Evolutionary conservation across 2,329 filamentous ascomycete species (phyloP), one percentile per base, ranked within the genome.

Genomic region (Fusarium coffeatum): DNA sequence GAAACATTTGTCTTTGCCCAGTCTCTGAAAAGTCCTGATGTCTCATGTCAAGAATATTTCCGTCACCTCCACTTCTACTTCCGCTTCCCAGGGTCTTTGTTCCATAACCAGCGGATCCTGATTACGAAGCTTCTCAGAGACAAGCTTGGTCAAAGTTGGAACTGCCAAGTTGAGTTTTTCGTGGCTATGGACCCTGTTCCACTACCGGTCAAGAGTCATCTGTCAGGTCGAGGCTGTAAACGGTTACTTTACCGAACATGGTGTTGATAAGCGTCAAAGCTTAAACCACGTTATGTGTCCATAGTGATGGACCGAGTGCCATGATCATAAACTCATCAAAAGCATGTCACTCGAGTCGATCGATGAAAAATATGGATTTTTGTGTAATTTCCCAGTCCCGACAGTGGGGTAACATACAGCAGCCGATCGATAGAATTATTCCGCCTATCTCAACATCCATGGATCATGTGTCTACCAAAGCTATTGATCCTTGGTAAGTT

Each of bases 331-430:
- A 37, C 32, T 37, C 34, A 37, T 37, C 34, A 37, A 37, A n/a
- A 25, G 32, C 23, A 40, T 28, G 49, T 50, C 16, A 50, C 47
- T 34, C 16, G 9, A n/a, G 23, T 60, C 32, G 27, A 37, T 60
- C 7, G 15, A 28, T 54, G 50, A 47, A 47, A 47, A 27, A 45
- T 11, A 40, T 27, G 49, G 30, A 23, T 28, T 53, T 20, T 42
- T 27, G 23, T 22, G 49, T 53, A 59, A 55, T 30, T 47, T 55
- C 41, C 49, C 40, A 47, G 10, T 55, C 45, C 53, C 23, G 50
- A 25, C 25, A 32, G 57, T 59, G 45, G 54, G 37, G 45, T 42
- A 30, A 20, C 25, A 9, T 37, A 37, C 34, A 37, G 18, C n/a
- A 37, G 34, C 18, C 13, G 28, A 41, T 32, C 16, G 11, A 45